A percentile compares a stretch with the other conserved stretches of the same genome.
Evolutionary conservation across 106 monocot species (phyloP).

Genomic region (Platanthera guangdongensis): DNA sequence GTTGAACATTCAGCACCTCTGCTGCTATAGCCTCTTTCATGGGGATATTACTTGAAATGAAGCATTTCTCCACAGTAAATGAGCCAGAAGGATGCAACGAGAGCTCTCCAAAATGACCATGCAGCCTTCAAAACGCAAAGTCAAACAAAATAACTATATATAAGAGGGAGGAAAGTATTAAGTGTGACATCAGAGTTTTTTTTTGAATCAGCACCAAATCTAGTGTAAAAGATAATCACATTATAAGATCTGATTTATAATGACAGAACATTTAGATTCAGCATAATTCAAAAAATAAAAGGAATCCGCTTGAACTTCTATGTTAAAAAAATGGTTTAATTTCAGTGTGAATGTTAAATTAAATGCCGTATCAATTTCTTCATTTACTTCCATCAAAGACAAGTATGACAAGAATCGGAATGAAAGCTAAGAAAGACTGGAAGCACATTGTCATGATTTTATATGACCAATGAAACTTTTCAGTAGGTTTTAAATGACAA

Average conservation of each 20-base stretch:
- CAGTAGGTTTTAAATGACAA: background rate
- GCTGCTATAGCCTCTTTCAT: slow-evolving; percentile 65
- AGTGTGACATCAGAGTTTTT: background rate
- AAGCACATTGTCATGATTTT: background rate
- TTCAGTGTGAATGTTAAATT: background rate
- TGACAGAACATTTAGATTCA: background rate
- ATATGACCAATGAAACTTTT: background rate
- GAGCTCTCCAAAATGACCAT: slow-evolving; percentile 70
- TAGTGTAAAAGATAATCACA: background rate
- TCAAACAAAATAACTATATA: background rate
- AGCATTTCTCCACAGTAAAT: slow-evolving; percentile 92
- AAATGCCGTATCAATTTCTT: background rate
- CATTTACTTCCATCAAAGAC: background rate
- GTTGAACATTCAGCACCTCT: slow-evolving; percentile 54
- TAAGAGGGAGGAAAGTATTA: background rate
- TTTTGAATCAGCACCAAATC: background rate
- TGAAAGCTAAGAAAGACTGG: background rate
- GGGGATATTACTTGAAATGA: slow-evolving; percentile 51
- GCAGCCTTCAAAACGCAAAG: slow-evolving; percentile 40
- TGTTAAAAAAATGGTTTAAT: background rate
- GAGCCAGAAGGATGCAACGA: slow-evolving; percentile 68
- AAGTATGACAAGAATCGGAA: background rate
- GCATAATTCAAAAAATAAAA: background rate
- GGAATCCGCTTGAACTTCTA: background rate
- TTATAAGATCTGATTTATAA: background rate